Conservation (phyloP, 768 basidiomycete genomes). For the Boletus subcaerulescens region DNA sequence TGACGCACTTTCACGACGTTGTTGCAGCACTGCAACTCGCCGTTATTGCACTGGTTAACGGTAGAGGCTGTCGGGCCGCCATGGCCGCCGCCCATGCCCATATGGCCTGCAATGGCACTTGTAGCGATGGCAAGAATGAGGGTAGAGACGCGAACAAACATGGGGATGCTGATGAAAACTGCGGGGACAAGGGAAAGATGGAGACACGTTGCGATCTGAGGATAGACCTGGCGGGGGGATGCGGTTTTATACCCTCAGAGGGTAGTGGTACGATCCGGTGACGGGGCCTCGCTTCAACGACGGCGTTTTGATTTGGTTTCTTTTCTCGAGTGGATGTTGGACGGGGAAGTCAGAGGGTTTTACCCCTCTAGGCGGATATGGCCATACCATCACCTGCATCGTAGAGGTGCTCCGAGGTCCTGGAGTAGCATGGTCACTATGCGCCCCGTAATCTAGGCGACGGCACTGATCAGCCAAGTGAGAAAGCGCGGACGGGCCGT, state of each 20-base stretch:
- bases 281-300: neutral
- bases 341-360: neutral
- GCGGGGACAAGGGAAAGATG: neutral
- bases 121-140: slow-evolving; percentile 15
- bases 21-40: slow-evolving; percentile 12
- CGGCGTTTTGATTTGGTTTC: slow-evolving; percentile 17
- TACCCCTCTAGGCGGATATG: slow-evolving; percentile 6
- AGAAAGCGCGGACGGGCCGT: slow-evolving; percentile 6
- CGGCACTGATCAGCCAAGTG: neutral
- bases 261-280: slow-evolving; percentile 7
- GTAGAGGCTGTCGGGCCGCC: neutral
- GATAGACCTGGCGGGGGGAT: neutral
- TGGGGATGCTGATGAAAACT: neutral
- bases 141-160: slow-evolving; percentile 13
- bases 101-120: slow-evolving; percentile 1
- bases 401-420: neutral
- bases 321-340: slow-evolving; percentile 7
- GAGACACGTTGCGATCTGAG: neutral
- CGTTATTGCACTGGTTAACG: slow-evolving; percentile 11
- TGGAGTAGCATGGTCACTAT: neutral
- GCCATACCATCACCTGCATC: slow-evolving; percentile 5
- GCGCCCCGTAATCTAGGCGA: slow-evolving; percentile 5
- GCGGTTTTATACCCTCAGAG: slow-evolving; percentile 14
- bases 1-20: neutral
- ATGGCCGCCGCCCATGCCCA: neutral